Base-by-base conservation (phyloP, 768 basidiomycete species). In the Boletus bicolor region DNA sequence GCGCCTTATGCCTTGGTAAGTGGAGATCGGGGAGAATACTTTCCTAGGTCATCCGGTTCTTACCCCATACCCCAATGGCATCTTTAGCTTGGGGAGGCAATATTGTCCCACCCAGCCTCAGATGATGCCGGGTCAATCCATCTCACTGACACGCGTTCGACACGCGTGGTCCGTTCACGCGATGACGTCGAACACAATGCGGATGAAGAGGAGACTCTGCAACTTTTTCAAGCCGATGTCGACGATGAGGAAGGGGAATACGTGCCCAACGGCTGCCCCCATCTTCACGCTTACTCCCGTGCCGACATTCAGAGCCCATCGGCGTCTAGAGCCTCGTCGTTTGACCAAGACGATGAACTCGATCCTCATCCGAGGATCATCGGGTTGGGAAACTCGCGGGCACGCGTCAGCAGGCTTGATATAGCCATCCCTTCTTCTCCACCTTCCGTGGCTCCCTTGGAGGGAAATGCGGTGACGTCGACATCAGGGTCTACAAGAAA, bases 1-100 rank as follows among this genome's bases (percentile, higher is more conserved):
- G 93, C 86, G 4, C 95, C 95, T 3, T 96, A 92, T 72, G 85
- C 93, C 0, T 71, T 98, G 65, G 92, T 95, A 60, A 45, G 84
- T 74, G 17, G 30, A 30, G 21, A 53, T 51, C 44, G 12, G 32
- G 41, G 35, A 45, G 24, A 14, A 17, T 36, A n/a, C 44, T n/a
- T 28, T 45, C 30, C 32, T 17, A 3, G 7, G 14, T n/a, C 32
- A 32, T 46, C 30, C 21, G 12, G 41, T 39, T 48, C 56, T 59
- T 61, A 65, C 64, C 59, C 58, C 60, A 52, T 59, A 61, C 49
- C 58, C 56, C 56, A 55, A 58, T 49, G 54, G 14, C 47, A 38
- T 54, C 46, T 52, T 19, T 63, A 90, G 89, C 85, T 96, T 12
- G 91, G 85, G 15, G 91, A 95, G 68, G 87, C 91, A 2, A 94